Conservation (phyloP, 148 eudicot genomes). For the Salicornia ramosissima region DNA sequence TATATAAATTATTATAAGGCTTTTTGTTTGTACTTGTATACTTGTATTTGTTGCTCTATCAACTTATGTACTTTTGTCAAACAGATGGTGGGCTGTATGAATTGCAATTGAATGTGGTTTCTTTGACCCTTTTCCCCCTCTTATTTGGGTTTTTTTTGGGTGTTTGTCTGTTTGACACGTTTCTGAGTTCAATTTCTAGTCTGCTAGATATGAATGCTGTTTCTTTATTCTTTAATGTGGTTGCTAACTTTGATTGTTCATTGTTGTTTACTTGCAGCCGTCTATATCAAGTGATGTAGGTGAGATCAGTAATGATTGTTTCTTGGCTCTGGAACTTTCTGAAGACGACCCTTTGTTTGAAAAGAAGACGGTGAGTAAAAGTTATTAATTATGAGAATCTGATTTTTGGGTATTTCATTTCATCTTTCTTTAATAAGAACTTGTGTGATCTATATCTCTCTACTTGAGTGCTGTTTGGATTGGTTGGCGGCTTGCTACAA, state of each 20-base stretch:
- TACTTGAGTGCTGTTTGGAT: not conserved
- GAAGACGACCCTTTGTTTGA: constrained; percentile 55
- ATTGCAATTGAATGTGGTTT: not conserved
- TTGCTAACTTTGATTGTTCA: not conserved
- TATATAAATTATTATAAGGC: no score
- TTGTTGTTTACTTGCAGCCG: constrained; percentile 32
- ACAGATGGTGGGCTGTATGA: constrained; percentile 17
- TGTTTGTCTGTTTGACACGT: not conserved
- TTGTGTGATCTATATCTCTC: not conserved
- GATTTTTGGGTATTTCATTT: not conserved
- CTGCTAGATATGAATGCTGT: not conserved
- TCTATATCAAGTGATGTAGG: constrained; percentile 19
- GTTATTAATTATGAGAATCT: not conserved
- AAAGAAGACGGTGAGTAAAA: constrained; percentile 53
- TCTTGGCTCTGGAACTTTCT: constrained; percentile 47
- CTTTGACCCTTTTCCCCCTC: no score
- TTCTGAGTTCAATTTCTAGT: not conserved
- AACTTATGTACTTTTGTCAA: constrained; percentile 24
- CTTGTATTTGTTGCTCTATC: no score
- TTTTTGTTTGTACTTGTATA: no score
- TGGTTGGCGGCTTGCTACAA: no score
- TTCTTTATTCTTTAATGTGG: not conserved
- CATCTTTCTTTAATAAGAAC: not conserved
- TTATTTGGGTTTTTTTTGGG: no score
- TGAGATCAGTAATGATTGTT: constrained; percentile 29